A percentile compares a stretch with the other conserved stretches of the same genome.
Conservation (phyloP, 768 basidiomycete genomes). For the Harrya chromipes region DNA sequence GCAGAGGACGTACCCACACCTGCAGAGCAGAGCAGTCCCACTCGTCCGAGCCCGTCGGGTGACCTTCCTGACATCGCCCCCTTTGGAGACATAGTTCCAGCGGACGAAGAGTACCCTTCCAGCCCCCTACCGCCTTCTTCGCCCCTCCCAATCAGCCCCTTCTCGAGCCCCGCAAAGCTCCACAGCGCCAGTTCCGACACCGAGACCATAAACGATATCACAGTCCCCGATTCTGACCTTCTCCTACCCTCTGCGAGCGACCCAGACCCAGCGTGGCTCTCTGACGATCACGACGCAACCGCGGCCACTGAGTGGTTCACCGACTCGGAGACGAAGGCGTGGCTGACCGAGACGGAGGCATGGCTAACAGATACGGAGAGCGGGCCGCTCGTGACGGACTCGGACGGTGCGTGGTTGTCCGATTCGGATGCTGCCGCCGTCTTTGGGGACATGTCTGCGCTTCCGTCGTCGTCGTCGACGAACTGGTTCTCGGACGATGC, state of each 20-base stretch:
- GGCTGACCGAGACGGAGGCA: slow-evolving; percentile 28
- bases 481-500: slow-evolving; percentile 30
- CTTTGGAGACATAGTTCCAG: slow-evolving; percentile 14
- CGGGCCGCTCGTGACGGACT: slow-evolving; percentile 46
- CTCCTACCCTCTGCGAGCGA: slow-evolving; percentile 7
- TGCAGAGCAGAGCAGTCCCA: slow-evolving; percentile 14
- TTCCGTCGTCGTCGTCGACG: slow-evolving; percentile 18
- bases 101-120: slow-evolving; percentile 34
- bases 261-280: slow-evolving; percentile 7
- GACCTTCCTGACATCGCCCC: slow-evolving; percentile 18
- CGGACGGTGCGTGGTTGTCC: slow-evolving; percentile 31
- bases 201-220: slow-evolving; percentile 8
- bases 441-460: slow-evolving; percentile 22
- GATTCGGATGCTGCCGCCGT: slow-evolving; percentile 30
- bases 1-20: slow-evolving; percentile 42
- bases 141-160: slow-evolving; percentile 54
- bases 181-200: background rate
- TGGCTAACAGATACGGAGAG: slow-evolving; percentile 28
- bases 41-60: background rate
- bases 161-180: slow-evolving; percentile 24
- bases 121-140: slow-evolving; percentile 61
- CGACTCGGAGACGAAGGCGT: slow-evolving; percentile 17
- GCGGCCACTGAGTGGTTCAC: slow-evolving; percentile 8
- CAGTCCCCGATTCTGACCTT: slow-evolving; percentile 14
- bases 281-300: slow-evolving; percentile 8